Evolutionary conservation across 2,329 filamentous ascomycete species (phyloP), one percentile per base, ranked within the genome.

Genomic region (Alternaria gaisen): DNA sequence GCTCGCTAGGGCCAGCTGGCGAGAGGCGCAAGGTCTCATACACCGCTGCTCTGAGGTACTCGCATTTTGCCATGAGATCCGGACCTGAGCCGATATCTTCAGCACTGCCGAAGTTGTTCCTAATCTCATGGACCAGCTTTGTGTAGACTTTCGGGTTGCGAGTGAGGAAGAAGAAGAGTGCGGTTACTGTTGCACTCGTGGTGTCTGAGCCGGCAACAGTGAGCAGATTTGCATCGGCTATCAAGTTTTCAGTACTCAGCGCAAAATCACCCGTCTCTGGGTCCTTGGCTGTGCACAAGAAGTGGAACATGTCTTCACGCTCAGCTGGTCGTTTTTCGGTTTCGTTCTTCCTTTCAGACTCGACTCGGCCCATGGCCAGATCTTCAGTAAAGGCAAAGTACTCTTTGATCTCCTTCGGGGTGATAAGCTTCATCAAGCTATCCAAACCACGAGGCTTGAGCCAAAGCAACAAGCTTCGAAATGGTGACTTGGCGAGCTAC

Each of bases 221-320:
- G 9, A 69, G 56, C 5, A 69, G 46, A 22, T 46, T 58, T 22
- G 65, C 51, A 41, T 69, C 67, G 5, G 60, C 58, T 65, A 75
- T 78, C 12, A 83, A 62, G 44, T 82, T 80, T 36, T 72, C 67
- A 55, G 65, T 52, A 41, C 70, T 60, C 68, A 78, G 71, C 34
- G 77, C 70, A 24, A 51, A 55, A 32, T 73, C 48, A 58, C 77
- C 72, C 5, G 79, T 79, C 53, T 80, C 69, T 3, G 78, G 76
- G 69, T 84, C 74, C 64, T 77, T 75, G 56, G 79, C 75, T 41
- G 76, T 68, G 48, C 77, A 68, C 8, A 80, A 70, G 71, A 82
- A 72, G 60, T 80, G 69, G 65, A 79, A 76, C 62, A 81, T 78
- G 64, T 81, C 63, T 56, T 78, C 76, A 24, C 61, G 41, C 16